phyloP scores from a whole-genome alignment of 352 stramenopile species.

The Pythium sukuiense region DNA sequence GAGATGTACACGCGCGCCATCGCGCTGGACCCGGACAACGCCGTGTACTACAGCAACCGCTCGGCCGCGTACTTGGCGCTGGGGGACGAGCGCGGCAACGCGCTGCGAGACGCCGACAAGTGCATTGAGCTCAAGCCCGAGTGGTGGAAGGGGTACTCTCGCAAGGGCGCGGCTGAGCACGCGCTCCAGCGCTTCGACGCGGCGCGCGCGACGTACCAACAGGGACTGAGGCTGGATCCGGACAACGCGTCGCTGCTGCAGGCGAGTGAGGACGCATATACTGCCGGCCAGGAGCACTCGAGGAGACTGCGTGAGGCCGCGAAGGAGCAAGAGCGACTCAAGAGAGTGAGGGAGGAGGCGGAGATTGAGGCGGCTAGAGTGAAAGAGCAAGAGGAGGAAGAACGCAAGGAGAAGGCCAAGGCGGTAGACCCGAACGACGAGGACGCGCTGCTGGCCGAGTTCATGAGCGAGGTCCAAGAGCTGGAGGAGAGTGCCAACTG shows the following conservation, averaged over 20 bases:
- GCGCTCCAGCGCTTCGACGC: slow-evolving; percentile 74
- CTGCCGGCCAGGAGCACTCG: slow-evolving; percentile 69
- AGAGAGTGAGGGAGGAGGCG: slow-evolving; percentile 39
- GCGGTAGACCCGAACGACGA: slow-evolving; percentile 35
- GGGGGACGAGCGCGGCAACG: slow-evolving; percentile 79
- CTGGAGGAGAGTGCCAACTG: slow-evolving; percentile 76
- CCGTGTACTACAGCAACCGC: slow-evolving; percentile 86
- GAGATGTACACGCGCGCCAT: slow-evolving; percentile 85
- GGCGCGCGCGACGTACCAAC: slow-evolving; percentile 69
- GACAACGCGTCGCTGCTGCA: slow-evolving; percentile 70
- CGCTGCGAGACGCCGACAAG: slow-evolving; percentile 69
- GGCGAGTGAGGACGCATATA: slow-evolving; percentile 69
- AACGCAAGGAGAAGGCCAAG: slow-evolving; percentile 25
- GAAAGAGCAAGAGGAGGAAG: slow-evolving; percentile 23
- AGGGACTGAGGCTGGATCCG: slow-evolving; percentile 61
- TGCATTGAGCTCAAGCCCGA: slow-evolving; percentile 78
- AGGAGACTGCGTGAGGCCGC: slow-evolving; percentile 52
- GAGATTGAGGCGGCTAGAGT: background rate
- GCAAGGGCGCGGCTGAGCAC: slow-evolving; percentile 79
- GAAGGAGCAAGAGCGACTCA: slow-evolving; percentile 41
- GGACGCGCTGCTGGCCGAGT: slow-evolving; percentile 67
- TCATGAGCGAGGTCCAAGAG: slow-evolving; percentile 87
- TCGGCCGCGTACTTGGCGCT: slow-evolving; percentile 80
- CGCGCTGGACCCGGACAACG: slow-evolving; percentile 81
- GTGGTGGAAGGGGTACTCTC: slow-evolving; percentile 89